phyloP scores from a whole-genome alignment of 805 yeast species.

The Wickerhamomyces alni region DNA sequence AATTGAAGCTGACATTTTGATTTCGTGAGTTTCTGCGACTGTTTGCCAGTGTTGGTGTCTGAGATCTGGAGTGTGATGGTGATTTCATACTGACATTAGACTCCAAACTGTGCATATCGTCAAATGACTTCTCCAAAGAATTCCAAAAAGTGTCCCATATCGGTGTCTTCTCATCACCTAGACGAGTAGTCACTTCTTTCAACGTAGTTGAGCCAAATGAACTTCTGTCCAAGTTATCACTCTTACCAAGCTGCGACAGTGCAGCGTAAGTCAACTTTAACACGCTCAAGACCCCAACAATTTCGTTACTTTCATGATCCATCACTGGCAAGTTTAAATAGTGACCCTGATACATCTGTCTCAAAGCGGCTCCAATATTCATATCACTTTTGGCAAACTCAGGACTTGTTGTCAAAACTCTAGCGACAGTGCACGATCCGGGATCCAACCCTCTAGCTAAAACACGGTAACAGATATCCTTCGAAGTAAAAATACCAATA shows the following conservation, averaged over 20 bases:
- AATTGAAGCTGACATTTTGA: constrained; percentile 10
- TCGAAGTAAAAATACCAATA: constrained; percentile 41
- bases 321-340: constrained; percentile 38
- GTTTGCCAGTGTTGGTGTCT: constrained; percentile 12
- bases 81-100: constrained; percentile 16
- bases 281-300: constrained; percentile 39
- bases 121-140: constrained; percentile 24
- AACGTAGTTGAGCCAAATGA: constrained; percentile 15
- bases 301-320: constrained; percentile 17
- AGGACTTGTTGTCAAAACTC: constrained; percentile 41
- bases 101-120: constrained; percentile 22
- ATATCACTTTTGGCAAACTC: constrained; percentile 35
- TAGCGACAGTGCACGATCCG: constrained; percentile 29
- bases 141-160: constrained; percentile 29
- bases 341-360: constrained; percentile 42
- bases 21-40: constrained; percentile 17
- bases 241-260: constrained; percentile 28
- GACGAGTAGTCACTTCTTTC: constrained; percentile 19
- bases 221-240: constrained; percentile 16
- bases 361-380: constrained; percentile 36
- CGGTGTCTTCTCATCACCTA: constrained; percentile 19
- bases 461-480: constrained; percentile 38
- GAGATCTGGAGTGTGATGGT: constrained; percentile 19
- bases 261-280: constrained; percentile 37
- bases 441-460: constrained; percentile 32